phyloP scores from a whole-genome alignment of 2,329 filamentous ascomycete genomes.

The Geosmithia flava region DNA sequence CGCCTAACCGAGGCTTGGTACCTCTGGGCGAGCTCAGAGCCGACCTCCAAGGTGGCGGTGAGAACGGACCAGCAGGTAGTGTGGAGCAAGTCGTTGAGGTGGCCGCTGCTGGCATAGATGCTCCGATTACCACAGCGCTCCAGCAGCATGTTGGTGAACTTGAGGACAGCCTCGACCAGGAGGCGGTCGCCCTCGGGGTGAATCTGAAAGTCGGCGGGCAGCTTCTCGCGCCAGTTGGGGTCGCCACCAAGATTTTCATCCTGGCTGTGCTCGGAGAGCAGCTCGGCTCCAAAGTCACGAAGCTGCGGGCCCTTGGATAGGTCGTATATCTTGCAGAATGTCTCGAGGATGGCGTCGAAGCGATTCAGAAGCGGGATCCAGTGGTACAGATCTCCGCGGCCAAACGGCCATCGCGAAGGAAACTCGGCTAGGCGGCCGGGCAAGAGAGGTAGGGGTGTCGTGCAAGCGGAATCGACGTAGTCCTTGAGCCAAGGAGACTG shows the following conservation, averaged over 20 bases:
- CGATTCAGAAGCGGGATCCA: constrained; percentile 93
- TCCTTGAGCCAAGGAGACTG: constrained; percentile 80
- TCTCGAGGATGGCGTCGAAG: constrained; percentile 80
- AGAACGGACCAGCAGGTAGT: constrained; percentile 73
- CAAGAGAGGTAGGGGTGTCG: constrained; percentile 61
- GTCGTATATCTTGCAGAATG: constrained; percentile 69
- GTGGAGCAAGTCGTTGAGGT: constrained; percentile 80
- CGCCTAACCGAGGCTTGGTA: constrained; percentile 85
- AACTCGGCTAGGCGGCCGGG: constrained; percentile 68
- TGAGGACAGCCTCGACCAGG: constrained; percentile 67
- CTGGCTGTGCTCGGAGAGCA: constrained; percentile 43
- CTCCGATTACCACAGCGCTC: constrained; percentile 96
- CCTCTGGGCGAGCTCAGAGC: constrained; percentile 77
- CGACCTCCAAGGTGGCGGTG: constrained; percentile 65
- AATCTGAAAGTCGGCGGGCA: constrained; percentile 1
- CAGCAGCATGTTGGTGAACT: constrained; percentile 76
- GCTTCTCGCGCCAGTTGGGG: constrained; percentile 1
- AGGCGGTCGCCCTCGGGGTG: constrained; percentile 63
- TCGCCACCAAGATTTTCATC: constrained; percentile 1
- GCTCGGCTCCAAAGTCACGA: constrained; percentile 56
- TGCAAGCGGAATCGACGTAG: constrained; percentile 62
- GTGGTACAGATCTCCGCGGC: constrained; percentile 90
- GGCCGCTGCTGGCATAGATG: constrained; percentile 86
- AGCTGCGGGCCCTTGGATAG: constrained; percentile 71
- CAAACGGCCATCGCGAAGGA: constrained; percentile 86